Base-by-base conservation (phyloP, 2,329 filamentous ascomycete species). In the Blastomyces silverae region DNA sequence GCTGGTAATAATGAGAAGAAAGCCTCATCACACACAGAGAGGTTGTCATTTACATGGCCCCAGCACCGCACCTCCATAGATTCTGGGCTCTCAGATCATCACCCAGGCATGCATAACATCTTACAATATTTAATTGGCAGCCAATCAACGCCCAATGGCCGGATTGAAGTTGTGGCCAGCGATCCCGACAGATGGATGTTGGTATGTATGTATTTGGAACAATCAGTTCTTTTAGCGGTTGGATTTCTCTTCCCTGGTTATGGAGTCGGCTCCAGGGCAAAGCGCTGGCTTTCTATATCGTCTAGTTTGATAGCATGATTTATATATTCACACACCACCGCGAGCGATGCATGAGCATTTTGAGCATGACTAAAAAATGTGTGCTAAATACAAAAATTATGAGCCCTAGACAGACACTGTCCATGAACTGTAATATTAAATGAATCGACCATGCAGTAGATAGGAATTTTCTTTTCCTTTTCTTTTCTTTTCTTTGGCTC, bases 141-240 rank as follows among this genome's bases (percentile, higher is more conserved):
- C 15, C 17, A 52, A 10, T 17, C 34, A 7, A 17, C 76, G 0
- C 70, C 73, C 20, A 66, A 63, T 0, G 85, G 84, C 0, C 74
- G 81, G 15, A 85, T 84, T 0, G 77, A 79, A 0, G 84, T 89
- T 0, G 81, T 85, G 70, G 85, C 82, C 0, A 88, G 85, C 69
- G 86, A 86, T 37, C 0, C 86, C 86, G 1, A 79, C 80, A 0
- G 78, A 80, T 1, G 69, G 78, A 79, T 48, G 83, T 78, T 59
- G 81, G 87, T 70, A 84, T 88, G 1, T 73, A 77, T 59, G 75
- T 88, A 44, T 75, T 39, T 85, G 83, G 71, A 86, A 88, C 73
- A 84, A 87, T 75, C 79, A 86, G 55, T 73, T 87, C 20, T 44
- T 46, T 31, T 64, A 53, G 39, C 31, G 34, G 28, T n/a, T 3